Evolutionary conservation across 2,329 filamentous ascomycete genomes (phyloP).

Genomic region (Ophiognomonia clavigignenti-juglandacearum): DNA sequence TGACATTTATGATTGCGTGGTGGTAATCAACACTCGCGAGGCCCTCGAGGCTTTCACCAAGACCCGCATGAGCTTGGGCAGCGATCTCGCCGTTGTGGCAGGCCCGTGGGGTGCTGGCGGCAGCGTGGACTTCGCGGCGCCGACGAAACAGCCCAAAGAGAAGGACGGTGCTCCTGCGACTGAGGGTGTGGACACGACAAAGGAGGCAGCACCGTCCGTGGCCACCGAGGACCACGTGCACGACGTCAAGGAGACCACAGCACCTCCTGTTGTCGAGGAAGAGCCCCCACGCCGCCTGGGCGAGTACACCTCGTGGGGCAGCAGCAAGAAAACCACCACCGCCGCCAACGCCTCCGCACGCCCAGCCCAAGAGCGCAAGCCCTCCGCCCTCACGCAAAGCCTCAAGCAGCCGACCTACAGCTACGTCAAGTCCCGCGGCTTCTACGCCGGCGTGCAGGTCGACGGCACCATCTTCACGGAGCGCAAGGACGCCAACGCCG

Average conservation of each 20-base stretch:
- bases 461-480: constrained; percentile 86
- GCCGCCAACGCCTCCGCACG: not conserved
- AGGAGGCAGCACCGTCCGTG: not conserved
- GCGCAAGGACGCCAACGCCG: constrained; percentile 80
- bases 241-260: not conserved
- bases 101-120: constrained; percentile 67
- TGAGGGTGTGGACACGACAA: constrained; percentile 5
- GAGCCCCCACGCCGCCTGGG: not conserved
- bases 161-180: not conserved
- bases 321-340: not conserved
- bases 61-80: constrained; percentile 70
- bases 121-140: constrained; percentile 55
- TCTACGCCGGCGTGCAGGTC: constrained; percentile 82
- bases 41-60: constrained; percentile 74
- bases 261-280: not conserved
- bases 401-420: constrained; percentile 43
- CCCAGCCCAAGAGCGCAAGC: constrained; percentile 17
- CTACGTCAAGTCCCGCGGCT: constrained; percentile 84
- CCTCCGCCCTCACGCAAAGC: constrained; percentile 23
- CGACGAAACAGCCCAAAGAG: constrained; percentile 15
- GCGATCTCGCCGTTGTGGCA: constrained; percentile 71
- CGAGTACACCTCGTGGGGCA: constrained; percentile 30
- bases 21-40: constrained; percentile 75
- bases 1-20: constrained; percentile 85
- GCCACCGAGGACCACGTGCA: constrained; percentile 5